Percentiles rank a stretch among this genome's conserved stretches.
Evolutionary conservation across 257 asterid species (phyloP).

Genomic region (Mentha longifolia): DNA sequence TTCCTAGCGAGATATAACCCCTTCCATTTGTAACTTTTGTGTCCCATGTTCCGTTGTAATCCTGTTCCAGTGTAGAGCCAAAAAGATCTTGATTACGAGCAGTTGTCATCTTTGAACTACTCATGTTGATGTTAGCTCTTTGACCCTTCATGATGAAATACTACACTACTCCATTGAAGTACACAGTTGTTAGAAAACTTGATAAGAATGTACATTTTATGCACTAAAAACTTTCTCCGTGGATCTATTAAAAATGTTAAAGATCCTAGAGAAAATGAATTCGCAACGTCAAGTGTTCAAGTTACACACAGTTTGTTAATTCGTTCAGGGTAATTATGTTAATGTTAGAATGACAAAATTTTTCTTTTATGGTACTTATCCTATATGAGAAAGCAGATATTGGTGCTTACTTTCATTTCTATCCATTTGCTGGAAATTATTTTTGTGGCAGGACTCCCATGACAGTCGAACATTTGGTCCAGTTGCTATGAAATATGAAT

Average conservation of each 20-base stretch:
- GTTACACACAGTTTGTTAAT: neutral
- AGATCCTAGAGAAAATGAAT: too few species aligned
- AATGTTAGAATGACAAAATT: neutral
- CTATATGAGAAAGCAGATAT: neutral
- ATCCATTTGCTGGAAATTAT: neutral
- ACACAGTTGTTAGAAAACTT: neutral
- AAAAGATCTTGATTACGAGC: neutral
- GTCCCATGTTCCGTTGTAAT: neutral
- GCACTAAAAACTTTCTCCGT: neutral
- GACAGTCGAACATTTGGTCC: constrained; percentile 93
- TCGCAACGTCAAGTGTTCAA: neutral
- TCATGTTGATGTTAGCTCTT: neutral
- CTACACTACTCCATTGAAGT: neutral
- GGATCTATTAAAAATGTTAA: neutral
- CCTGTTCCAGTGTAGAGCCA: neutral
- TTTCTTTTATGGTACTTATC: neutral
- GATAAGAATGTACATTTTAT: neutral
- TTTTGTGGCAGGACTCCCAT: constrained; percentile 66
- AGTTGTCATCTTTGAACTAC: neutral
- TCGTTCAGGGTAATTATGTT: constrained; percentile 1
- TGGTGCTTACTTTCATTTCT: constrained; percentile 5
- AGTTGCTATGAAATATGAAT: constrained; percentile 60
- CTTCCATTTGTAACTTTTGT: neutral
- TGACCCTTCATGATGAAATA: too few species aligned
- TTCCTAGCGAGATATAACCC: neutral